Conservation (phyloP, 208 protist species). For the Trypanosoma congolense region DNA sequence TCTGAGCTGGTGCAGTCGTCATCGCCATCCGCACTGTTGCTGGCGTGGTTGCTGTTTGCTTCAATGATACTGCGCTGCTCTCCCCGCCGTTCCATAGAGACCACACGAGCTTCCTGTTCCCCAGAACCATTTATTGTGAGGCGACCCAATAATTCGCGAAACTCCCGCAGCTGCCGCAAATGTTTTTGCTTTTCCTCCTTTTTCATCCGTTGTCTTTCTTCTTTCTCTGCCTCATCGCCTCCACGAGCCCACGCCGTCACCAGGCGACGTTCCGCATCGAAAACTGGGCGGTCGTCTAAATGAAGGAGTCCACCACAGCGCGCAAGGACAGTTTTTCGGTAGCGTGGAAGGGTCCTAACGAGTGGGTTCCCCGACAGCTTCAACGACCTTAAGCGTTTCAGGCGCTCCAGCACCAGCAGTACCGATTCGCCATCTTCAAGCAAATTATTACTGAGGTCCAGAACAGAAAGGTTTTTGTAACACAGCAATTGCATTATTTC, state of each 20-base stretch:
- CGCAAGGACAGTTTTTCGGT: constrained; percentile 84
- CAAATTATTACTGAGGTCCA: constrained; percentile 92
- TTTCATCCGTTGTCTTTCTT: constrained; percentile 57
- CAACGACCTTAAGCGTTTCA: constrained; percentile 78
- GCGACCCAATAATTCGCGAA: constrained; percentile 47
- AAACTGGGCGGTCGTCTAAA: constrained; percentile 91
- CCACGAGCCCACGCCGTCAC: constrained; percentile 81
- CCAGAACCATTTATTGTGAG: background rate
- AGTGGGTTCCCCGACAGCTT: constrained; percentile 89
- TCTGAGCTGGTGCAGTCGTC: constrained; percentile 16
- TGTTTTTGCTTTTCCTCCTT: constrained; percentile 49
- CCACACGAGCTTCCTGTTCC: too few species aligned
- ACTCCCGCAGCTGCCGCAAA: constrained; percentile 61
- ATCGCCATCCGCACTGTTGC: too few species aligned
- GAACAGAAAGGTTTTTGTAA: constrained; percentile 56
- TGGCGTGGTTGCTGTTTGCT: too few species aligned
- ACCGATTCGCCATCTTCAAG: constrained; percentile 78
- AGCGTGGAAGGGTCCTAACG: constrained; percentile 66
- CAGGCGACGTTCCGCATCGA: constrained; percentile 79
- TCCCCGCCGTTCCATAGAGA: too few species aligned
- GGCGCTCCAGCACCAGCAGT: constrained; percentile 70
- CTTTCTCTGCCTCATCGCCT: constrained; percentile 66
- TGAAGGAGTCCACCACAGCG: constrained; percentile 66
- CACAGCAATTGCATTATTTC: constrained; percentile 64
- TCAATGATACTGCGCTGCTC: too few species aligned